Percentiles rank a stretch among this genome's conserved stretches.
Evolutionary conservation across 441 rosid species (phyloP).

Genomic region (Mallotus japonicus): DNA sequence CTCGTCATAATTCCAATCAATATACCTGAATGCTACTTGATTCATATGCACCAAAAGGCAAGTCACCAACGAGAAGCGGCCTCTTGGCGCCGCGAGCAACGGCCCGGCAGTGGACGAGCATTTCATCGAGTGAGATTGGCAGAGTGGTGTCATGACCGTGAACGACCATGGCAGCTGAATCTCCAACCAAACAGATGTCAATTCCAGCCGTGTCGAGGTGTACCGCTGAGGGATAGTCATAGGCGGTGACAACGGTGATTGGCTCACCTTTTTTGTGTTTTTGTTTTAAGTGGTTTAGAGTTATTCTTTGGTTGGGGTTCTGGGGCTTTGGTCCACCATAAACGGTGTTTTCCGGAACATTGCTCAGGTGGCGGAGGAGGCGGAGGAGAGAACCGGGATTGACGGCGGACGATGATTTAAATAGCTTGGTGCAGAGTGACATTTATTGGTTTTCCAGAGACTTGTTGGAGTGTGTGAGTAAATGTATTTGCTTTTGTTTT

Average conservation of each 20-base stretch:
- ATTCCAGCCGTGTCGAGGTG: conserved; percentile 82
- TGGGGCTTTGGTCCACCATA: conserved; percentile 78
- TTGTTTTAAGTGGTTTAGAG: conserved; percentile 56
- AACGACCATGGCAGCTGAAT: conserved; percentile 94
- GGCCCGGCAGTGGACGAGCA: conserved; percentile 90
- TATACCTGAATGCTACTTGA: conserved; percentile 61
- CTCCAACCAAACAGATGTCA: conserved; percentile 83
- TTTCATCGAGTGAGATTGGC: conserved; percentile 82
- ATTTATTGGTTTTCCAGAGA: not conserved
- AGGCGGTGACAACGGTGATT: conserved; percentile 77
- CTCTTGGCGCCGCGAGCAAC: conserved; percentile 80
- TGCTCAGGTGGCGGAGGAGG: conserved; percentile 57
- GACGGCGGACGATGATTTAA: not conserved
- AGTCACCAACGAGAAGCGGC: conserved; percentile 84
- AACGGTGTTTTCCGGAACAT: conserved; percentile 69
- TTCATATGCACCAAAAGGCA: conserved; percentile 88
- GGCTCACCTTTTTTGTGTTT: conserved; percentile 68
- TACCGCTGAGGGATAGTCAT: conserved; percentile 90
- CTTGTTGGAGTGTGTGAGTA: not conserved
- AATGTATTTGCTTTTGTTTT: not conserved
- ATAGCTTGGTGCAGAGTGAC: conserved; percentile 20
- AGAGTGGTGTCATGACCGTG: conserved; percentile 95
- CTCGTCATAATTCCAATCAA: not conserved
- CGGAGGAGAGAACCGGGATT: conserved; percentile 14
- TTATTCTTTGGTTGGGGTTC: conserved; percentile 57